Conservation (phyloP, 495 filamentous ascomycete genomes). For the Tuber calosporum region DNA sequence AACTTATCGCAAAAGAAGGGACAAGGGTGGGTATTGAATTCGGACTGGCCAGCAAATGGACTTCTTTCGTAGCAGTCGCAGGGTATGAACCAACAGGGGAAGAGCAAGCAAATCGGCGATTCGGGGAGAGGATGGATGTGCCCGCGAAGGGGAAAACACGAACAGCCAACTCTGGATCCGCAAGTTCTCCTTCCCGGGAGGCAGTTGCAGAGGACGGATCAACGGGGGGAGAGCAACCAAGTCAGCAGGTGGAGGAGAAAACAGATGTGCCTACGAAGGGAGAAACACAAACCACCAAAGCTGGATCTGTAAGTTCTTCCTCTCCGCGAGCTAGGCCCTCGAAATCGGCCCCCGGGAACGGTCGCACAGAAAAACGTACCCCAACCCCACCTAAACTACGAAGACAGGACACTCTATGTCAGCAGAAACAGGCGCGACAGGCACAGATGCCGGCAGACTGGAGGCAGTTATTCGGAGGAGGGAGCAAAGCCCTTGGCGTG, state of each 20-base stretch:
- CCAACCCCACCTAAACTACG: background rate
- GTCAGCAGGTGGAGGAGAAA: background rate
- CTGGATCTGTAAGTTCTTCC: background rate
- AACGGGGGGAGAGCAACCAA: background rate
- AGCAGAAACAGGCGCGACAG: background rate
- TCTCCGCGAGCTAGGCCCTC: background rate
- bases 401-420: background rate
- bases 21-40: conserved; percentile 57
- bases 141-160: background rate
- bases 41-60: conserved; percentile 61
- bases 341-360: background rate
- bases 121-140: background rate
- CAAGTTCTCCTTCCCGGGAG: background rate
- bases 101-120: background rate
- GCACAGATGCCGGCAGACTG: too few species aligned
- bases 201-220: conserved; percentile 49
- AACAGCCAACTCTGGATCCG: background rate
- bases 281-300: background rate
- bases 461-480: background rate
- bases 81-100: conserved; percentile 28
- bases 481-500: background rate
- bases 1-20: conserved; percentile 57
- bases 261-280: background rate
- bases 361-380: background rate
- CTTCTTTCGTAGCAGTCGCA: conserved; percentile 63